Conservation (phyloP, 1,284 basidiomycete genomes). For the Papiliotrema fonsecae region DNA sequence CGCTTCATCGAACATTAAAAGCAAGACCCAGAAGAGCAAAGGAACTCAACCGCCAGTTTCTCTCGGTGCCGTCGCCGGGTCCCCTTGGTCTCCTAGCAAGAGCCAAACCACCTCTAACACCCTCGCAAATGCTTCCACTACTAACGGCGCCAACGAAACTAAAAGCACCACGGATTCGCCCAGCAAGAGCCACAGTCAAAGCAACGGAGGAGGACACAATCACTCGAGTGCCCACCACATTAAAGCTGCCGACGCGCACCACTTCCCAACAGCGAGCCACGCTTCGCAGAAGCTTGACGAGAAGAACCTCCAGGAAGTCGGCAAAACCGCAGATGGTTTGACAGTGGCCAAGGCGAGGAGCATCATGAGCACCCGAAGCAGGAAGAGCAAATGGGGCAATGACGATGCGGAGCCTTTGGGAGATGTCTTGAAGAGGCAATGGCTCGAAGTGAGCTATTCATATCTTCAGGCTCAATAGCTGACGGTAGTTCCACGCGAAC, state of each 20-base stretch:
- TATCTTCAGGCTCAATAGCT: not conserved
- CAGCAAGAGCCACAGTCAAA: not conserved
- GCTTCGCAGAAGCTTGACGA: too few species aligned
- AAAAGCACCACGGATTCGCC: not conserved
- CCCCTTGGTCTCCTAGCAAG: too few species aligned
- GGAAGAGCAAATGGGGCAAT: conserved; percentile 39
- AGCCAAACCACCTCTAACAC: not conserved
- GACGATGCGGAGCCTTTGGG: conserved; percentile 42
- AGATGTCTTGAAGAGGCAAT: conserved; percentile 33
- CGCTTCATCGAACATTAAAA: conserved; percentile 16
- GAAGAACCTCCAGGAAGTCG: not conserved
- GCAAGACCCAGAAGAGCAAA: conserved; percentile 10
- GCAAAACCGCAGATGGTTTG: not conserved
- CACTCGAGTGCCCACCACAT: too few species aligned
- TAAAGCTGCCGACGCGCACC: too few species aligned
- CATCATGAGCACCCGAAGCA: conserved; percentile 27
- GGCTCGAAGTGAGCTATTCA: conserved; percentile 33
- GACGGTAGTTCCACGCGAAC: conserved; percentile 65
- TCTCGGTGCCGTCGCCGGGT: too few species aligned
- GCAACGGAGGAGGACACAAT: not conserved
- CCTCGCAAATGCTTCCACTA: not conserved
- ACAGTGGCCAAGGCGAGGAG: not conserved
- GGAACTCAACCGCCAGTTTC: conserved; percentile 9
- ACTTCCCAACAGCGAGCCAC: too few species aligned
- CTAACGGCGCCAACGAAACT: not conserved